Evolutionary conservation across 2,329 filamentous ascomycete species (phyloP).

Genomic region (Cladophialophora immunda): DNA sequence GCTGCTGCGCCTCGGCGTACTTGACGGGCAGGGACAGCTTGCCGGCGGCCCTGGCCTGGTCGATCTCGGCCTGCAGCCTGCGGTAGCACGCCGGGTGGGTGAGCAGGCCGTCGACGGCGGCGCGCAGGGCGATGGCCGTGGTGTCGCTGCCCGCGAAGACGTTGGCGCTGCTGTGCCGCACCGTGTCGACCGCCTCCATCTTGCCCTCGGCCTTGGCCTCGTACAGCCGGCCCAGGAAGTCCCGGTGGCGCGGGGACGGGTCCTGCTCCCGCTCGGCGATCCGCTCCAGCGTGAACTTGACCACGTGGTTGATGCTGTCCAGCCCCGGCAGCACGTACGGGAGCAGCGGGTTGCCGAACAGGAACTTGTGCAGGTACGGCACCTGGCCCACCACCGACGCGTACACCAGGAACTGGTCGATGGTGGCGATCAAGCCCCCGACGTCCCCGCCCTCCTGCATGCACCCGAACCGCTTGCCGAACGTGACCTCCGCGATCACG

Average conservation of each 20-base stretch:
- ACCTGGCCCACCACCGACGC: conserved; percentile 12
- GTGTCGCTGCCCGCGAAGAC: conserved; percentile 74
- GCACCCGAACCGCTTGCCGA: conserved; percentile 75
- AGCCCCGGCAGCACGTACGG: background rate
- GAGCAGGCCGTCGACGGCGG: conserved; percentile 76
- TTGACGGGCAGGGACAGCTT: conserved; percentile 27
- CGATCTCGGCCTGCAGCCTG: conserved; percentile 25
- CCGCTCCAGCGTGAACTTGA: conserved; percentile 6
- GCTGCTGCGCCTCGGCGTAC: conserved; percentile 38
- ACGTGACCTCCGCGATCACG: conserved; percentile 58
- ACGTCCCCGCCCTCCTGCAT: conserved; percentile 77
- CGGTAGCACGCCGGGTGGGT: conserved; percentile 59
- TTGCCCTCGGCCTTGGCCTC: conserved; percentile 23
- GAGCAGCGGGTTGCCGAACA: conserved; percentile 20
- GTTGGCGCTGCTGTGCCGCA: conserved; percentile 29
- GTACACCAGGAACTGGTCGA: conserved; percentile 40
- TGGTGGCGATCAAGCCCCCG: conserved; percentile 52
- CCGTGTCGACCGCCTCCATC: conserved; percentile 10
- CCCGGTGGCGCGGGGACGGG: conserved; percentile 28
- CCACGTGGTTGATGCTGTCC: conserved; percentile 2
- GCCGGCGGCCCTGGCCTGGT: conserved; percentile 8
- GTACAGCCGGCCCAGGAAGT: conserved; percentile 54
- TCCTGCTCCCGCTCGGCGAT: conserved; percentile 8
- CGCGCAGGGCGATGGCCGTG: conserved; percentile 69
- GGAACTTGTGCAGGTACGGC: conserved; percentile 14